Evolutionary conservation across 139 green algal genomes (phyloP), one percentile per base, ranked within the genome.

Genomic region (Mesotaenium endlicherianum): DNA sequence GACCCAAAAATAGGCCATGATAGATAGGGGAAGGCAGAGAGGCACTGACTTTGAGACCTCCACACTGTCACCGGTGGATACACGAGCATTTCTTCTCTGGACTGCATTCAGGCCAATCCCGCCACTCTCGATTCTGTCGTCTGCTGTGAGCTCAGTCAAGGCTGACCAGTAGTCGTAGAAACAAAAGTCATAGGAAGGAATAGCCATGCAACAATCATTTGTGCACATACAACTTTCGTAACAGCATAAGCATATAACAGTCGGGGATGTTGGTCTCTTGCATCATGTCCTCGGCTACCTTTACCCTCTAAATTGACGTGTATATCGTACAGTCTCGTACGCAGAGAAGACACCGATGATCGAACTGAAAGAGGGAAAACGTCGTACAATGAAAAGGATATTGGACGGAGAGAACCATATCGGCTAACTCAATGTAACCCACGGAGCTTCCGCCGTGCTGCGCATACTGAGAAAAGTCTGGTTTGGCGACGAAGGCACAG

Each of bases 91-190:
- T 80, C 90, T 91, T 0, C 95, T 84, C 71, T 98, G 95, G 34
- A 97, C 70, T 5, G 89, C 89, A 64, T 98, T 98, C 20, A 98
- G 85, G 0, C 86, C 95, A 2, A 98, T 49, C 1, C 30, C 49
- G 0, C 93, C 94, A 8, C 80, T 55, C 0, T 89, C 40, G 0
- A 97, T 83, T 0, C 44, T 43, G 0, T 83, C 70, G 47, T 97
- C 89, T 0, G 76, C 39, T 4, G 80, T 86, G 67, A 17, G 42
- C 39, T 39, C 0, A 60, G 45, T 79, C 38, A 77, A 59, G 30
- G 57, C 2, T 16, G 30, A 75, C n/a, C 55, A 42, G 36, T 43
- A 31, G 16, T 74, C 1, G n/a, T 75, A 45, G 38, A 82, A 41
- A 74, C 8, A 11, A 16, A n/a, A 41, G 30, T 45, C 76, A 53